Evolutionary conservation across 2,329 filamentous ascomycete genomes (phyloP).

Genomic region (Fusarium austroafricanum): DNA sequence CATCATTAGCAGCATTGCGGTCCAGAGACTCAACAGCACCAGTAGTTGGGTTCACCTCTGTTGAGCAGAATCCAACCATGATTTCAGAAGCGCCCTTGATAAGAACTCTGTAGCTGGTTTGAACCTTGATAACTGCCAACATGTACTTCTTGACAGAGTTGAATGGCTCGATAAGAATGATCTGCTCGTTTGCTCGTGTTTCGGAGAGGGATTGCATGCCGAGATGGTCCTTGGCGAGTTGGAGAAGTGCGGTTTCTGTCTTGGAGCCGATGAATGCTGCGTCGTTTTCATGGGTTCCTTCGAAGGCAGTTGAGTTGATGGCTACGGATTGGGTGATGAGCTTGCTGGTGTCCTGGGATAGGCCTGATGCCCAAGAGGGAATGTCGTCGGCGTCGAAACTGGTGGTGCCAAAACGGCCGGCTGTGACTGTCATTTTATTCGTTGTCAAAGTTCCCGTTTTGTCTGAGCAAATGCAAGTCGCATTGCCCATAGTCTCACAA

Average conservation of each 20-base stretch:
- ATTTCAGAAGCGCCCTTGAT: slow-evolving; percentile 76
- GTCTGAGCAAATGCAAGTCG: slow-evolving; percentile 76
- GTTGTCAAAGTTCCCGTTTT: slow-evolving; percentile 74
- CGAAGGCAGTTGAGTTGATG: slow-evolving; percentile 79
- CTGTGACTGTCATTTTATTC: slow-evolving; percentile 75
- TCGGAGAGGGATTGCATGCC: slow-evolving; percentile 74
- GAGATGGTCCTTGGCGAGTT: slow-evolving; percentile 73
- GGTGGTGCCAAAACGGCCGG: slow-evolving; percentile 66
- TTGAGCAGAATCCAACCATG: slow-evolving; percentile 65
- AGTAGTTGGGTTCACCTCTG: slow-evolving; percentile 57
- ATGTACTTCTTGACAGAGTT: slow-evolving; percentile 81
- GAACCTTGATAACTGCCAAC: slow-evolving; percentile 68
- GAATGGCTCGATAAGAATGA: slow-evolving; percentile 79
- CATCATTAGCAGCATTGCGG: slow-evolving; percentile 63
- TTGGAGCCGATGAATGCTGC: slow-evolving; percentile 79
- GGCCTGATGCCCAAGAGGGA: slow-evolving; percentile 33
- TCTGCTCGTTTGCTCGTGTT: slow-evolving; percentile 68
- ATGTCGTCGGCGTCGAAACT: slow-evolving; percentile 48
- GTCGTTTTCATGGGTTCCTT: slow-evolving; percentile 74
- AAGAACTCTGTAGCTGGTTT: slow-evolving; percentile 66
- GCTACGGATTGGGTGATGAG: slow-evolving; percentile 58
- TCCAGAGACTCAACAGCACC: slow-evolving; percentile 60
- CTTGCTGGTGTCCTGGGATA: slow-evolving; percentile 41
- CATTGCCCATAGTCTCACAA: slow-evolving; percentile 85
- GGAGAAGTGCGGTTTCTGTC: slow-evolving; percentile 79